A percentile compares a stretch with the other conserved stretches of the same genome.
Evolutionary conservation across 2,329 filamentous ascomycete genomes (phyloP).

Genomic region (Fusarium secorum): DNA sequence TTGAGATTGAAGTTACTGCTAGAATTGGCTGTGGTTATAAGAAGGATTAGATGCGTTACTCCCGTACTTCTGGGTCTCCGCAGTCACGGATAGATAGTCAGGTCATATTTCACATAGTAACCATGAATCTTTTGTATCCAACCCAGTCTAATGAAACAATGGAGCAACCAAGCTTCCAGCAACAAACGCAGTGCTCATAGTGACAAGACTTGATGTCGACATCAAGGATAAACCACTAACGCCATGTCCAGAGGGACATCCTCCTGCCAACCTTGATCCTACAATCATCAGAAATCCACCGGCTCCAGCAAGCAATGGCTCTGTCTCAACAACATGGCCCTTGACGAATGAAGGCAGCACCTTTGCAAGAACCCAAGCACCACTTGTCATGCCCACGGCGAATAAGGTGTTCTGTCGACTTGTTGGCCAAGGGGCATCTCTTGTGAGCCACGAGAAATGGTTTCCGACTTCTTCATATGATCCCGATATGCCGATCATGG

Average conservation of each 20-base stretch:
- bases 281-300: conserved; percentile 67
- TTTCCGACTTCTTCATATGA: conserved; percentile 69
- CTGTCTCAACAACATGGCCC: conserved; percentile 42
- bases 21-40: conserved; percentile 40
- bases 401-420: conserved; percentile 59
- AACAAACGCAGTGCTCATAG: conserved; percentile 65
- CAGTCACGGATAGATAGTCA: neutral
- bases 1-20: conserved; percentile 56
- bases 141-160: conserved; percentile 36
- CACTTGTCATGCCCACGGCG: conserved; percentile 58
- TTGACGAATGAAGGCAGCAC: conserved; percentile 44
- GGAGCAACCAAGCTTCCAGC: conserved; percentile 52
- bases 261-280: conserved; percentile 68
- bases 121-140: neutral
- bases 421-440: conserved; percentile 44
- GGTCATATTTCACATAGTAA: neutral
- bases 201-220: conserved; percentile 68
- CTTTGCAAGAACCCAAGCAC: conserved; percentile 53
- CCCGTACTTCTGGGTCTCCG: rapidly evolving
- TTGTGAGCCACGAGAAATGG: conserved; percentile 56
- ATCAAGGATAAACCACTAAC: conserved; percentile 72
- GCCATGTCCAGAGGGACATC: conserved; percentile 74
- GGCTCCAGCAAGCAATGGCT: conserved; percentile 51
- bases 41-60: neutral
- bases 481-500: conserved; percentile 67